phyloP scores from a whole-genome alignment of 805 yeast genomes.

The Vanderwaltozyma yarrowii region DNA sequence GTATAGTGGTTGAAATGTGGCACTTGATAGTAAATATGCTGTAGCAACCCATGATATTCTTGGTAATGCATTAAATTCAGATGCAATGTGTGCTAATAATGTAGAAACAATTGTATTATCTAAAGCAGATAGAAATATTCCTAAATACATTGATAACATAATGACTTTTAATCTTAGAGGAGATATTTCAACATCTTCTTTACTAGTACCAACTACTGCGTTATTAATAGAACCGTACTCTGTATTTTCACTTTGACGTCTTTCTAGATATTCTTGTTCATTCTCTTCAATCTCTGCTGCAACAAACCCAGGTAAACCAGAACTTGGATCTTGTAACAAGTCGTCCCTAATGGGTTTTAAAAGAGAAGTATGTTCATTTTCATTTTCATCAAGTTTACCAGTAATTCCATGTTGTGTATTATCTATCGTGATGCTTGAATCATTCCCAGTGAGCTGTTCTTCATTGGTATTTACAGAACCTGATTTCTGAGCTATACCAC shows the following conservation, averaged over 20 bases:
- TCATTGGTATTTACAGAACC: too few relatives aligned
- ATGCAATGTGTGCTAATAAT: conserved; percentile 52
- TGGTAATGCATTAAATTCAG: conserved; percentile 54
- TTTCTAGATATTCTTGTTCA: conserved; percentile 9
- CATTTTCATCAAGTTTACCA: background rate
- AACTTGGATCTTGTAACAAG: conserved; percentile 23
- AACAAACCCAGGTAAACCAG: conserved; percentile 27
- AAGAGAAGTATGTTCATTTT: background rate
- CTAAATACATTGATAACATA: conserved; percentile 33
- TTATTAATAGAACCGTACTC: background rate
- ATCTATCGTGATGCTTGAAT: too few relatives aligned
- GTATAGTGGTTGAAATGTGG: conserved; percentile 64
- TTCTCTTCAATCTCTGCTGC: conserved; percentile 27
- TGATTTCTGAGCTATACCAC: too few relatives aligned
- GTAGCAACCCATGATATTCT: conserved; percentile 68
- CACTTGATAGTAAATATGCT: conserved; percentile 53
- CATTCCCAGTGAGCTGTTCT: too few relatives aligned
- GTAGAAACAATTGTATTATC: conserved; percentile 65
- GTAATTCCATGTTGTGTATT: too few relatives aligned
- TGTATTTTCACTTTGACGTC: background rate
- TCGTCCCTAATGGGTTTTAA: conserved; percentile 8
- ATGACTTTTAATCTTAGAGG: conserved; percentile 23
- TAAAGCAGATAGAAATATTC: conserved; percentile 45
- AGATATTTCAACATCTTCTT: conserved; percentile 4
- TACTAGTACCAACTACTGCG: background rate